These are phyloP conservation scores for Oehlia diaphana DNA, from an alignment of 192 early-diverging fungal genomes.

Conservation along the genomic window DNA sequence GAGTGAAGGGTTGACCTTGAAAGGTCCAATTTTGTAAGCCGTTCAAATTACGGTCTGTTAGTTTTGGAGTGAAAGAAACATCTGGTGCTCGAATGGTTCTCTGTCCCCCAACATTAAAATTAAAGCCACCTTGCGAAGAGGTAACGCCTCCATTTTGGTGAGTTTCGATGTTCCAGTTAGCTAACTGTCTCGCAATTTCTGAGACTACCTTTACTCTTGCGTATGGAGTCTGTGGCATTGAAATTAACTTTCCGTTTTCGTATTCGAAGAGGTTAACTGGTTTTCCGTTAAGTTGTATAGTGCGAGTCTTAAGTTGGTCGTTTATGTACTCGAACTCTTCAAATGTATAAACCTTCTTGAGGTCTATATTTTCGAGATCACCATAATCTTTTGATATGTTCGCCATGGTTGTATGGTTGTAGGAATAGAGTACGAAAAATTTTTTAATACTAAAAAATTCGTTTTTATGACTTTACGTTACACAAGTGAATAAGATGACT, in stretches of 20 bases:
- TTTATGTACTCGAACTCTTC: constrained; percentile 22
- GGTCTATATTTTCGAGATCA: constrained; percentile 9
- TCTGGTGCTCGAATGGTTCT: constrained; percentile 23
- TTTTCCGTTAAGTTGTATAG: not conserved
- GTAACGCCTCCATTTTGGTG: constrained; percentile 27
- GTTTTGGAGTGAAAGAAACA: constrained; percentile 8
- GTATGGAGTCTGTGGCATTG: not conserved
- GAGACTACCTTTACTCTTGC: constrained; percentile 5
- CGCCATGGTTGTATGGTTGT: not conserved
- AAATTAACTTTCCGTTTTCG: constrained; percentile 5
- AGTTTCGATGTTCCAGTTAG: constrained; percentile 30
- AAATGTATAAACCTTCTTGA: constrained; percentile 12
- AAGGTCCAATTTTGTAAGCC: constrained; percentile 9
- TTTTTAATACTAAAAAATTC: not conserved
- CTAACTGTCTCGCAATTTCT: not conserved
- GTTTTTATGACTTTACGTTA: not conserved
- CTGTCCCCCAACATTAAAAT: constrained; percentile 10
- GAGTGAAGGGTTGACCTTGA: constrained; percentile 20
- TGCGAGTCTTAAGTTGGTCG: not conserved
- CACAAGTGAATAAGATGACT: too few species aligned
- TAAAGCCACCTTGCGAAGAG: not conserved
- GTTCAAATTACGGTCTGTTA: not conserved
- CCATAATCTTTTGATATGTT: not conserved
- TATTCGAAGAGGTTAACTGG: not conserved
- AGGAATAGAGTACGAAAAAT: not conserved